phyloP scores from a whole-genome alignment of 2,329 filamentous ascomycete genomes.

The Phialocephala sp. region DNA sequence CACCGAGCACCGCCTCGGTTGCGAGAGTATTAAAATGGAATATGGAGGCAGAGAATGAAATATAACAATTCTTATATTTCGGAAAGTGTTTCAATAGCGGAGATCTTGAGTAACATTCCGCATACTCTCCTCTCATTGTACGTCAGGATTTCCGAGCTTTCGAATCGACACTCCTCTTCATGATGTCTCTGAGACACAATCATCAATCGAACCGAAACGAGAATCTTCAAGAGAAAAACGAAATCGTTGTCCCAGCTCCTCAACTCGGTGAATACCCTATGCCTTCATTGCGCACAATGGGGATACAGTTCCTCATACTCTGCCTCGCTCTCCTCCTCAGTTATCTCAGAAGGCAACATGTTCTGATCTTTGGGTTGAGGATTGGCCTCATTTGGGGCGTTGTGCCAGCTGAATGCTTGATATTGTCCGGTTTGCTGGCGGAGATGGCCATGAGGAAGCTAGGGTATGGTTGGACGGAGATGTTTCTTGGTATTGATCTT shows the following conservation, averaged over 20 bases:
- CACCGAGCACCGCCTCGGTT: background rate
- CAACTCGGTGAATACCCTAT: background rate
- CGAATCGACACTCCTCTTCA: background rate
- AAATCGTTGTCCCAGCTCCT: background rate
- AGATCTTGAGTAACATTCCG: background rate
- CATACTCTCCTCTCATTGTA: background rate
- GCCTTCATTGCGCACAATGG: background rate
- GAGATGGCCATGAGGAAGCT: constrained; percentile 3
- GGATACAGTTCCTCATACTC: background rate
- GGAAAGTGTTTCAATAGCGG: background rate
- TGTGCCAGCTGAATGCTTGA: constrained; percentile 7
- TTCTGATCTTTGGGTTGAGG: background rate
- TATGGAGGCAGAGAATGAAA: background rate
- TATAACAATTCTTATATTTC: background rate
- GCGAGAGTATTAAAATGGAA: background rate
- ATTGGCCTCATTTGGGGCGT: background rate
- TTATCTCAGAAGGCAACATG: background rate
- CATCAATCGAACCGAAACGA: background rate
- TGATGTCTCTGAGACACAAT: background rate
- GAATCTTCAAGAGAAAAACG: background rate
- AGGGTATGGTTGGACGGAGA: background rate
- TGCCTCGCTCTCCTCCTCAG: background rate
- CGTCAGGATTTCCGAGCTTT: background rate
- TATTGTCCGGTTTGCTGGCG: background rate
- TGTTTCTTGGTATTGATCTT: background rate